Conservation (phyloP, 495 filamentous ascomycete genomes). For the Podospora pseudocomata region DNA sequence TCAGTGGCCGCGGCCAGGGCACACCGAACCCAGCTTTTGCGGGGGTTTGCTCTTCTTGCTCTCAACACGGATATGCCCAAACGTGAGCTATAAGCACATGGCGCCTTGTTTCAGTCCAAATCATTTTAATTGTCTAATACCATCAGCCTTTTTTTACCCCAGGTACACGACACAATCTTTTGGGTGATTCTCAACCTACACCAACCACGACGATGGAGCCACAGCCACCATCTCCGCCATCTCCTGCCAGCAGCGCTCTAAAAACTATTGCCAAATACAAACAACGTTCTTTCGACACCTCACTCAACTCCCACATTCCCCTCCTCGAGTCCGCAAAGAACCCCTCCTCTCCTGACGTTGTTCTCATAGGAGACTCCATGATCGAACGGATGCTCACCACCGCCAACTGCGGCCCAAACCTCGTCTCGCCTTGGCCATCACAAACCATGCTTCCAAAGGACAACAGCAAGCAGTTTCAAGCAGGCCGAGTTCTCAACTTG, state of each 20-base stretch:
- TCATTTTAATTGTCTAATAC: too few species aligned
- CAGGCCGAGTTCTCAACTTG: conserved; percentile 22
- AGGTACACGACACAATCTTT: too few species aligned
- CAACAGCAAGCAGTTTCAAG: background rate
- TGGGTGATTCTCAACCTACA: too few species aligned
- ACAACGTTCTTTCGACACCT: conserved; percentile 23
- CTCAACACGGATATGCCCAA: too few species aligned
- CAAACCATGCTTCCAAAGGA: conserved; percentile 9
- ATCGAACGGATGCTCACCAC: conserved; percentile 33
- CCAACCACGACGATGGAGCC: background rate
- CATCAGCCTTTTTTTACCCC: too few species aligned
- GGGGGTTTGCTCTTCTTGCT: too few species aligned
- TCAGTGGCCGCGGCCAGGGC: background rate
- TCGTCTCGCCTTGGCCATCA: conserved; percentile 23
- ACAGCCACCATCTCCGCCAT: background rate
- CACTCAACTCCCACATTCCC: conserved; percentile 16
- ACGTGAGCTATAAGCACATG: too few species aligned
- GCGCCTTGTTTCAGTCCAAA: too few species aligned
- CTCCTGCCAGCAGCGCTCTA: background rate
- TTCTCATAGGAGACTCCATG: conserved; percentile 34
- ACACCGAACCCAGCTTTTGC: too few species aligned
- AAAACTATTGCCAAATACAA: conserved; percentile 21
- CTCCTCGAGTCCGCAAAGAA: conserved; percentile 16
- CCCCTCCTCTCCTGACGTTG: conserved; percentile 13
- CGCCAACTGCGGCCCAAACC: conserved; percentile 14